phyloP scores from a whole-genome alignment of 768 basidiomycete genomes.

The Lentinula boryana region DNA sequence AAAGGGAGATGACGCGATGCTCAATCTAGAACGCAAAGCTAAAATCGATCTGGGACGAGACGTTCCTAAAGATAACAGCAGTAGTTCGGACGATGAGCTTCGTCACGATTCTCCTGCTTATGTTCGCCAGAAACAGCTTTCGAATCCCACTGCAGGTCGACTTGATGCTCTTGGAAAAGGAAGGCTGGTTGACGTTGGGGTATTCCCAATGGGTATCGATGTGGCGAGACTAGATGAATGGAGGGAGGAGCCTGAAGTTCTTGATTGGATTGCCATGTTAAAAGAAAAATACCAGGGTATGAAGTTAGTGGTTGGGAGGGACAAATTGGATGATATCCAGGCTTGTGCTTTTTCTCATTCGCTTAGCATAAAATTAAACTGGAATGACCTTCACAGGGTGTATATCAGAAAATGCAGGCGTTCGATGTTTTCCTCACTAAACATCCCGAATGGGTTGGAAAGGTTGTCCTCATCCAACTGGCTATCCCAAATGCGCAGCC shows the following conservation, averaged over 20 bases:
- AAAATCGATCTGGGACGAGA: conserved; percentile 11
- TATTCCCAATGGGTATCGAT: conserved; percentile 91
- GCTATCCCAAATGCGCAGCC: conserved; percentile 26
- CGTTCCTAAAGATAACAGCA: not conserved
- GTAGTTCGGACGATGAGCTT: not conserved
- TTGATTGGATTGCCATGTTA: conserved; percentile 77
- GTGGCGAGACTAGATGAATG: conserved; percentile 60
- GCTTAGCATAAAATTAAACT: not conserved
- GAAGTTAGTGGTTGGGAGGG: conserved; percentile 83
- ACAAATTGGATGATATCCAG: conserved; percentile 86
- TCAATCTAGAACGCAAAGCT: conserved; percentile 15
- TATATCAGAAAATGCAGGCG: conserved; percentile 76
- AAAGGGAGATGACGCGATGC: conserved; percentile 12
- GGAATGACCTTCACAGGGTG: conserved; percentile 40
- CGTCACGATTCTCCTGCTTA: not conserved
- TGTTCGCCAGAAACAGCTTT: not conserved
- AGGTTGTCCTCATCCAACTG: conserved; percentile 82
- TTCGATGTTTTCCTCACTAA: conserved; percentile 80
- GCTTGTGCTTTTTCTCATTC: conserved; percentile 18
- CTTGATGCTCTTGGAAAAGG: conserved; percentile 27
- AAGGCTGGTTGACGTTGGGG: conserved; percentile 77
- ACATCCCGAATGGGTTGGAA: conserved; percentile 74
- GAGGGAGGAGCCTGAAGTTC: conserved; percentile 72
- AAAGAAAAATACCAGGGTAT: conserved; percentile 78
- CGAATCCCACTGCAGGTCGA: not conserved